phyloP scores from a whole-genome alignment of 768 basidiomycete genomes.

The Jaapia argillacea region DNA sequence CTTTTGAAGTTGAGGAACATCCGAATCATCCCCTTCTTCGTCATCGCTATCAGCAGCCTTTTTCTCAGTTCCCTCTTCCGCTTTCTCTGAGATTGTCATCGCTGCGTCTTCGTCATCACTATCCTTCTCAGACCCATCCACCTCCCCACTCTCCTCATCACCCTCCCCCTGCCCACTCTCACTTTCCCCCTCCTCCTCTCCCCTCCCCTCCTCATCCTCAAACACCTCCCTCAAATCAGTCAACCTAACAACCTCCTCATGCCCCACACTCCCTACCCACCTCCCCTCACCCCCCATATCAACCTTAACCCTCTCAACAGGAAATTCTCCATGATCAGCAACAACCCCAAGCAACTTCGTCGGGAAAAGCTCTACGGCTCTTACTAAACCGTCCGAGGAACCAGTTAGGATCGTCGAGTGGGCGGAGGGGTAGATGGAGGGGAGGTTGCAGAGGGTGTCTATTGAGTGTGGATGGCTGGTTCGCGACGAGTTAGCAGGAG shows the following conservation, averaged over 20 bases:
- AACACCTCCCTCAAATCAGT: conserved; percentile 80
- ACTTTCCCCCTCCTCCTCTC: conserved; percentile 23
- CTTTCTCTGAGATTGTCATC: background rate
- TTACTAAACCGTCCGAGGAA: conserved; percentile 81
- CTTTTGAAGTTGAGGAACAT: conserved; percentile 21
- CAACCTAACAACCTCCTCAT: conserved; percentile 78
- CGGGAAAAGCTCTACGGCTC: conserved; percentile 81
- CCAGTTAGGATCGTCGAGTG: conserved; percentile 72
- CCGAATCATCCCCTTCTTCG: conserved; percentile 14
- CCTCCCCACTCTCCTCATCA: conserved; percentile 17
- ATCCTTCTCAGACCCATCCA: conserved; percentile 15
- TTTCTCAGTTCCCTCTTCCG: conserved; percentile 14
- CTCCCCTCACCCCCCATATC: conserved; percentile 46
- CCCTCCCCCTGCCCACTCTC: conserved; percentile 21
- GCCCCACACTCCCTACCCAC: conserved; percentile 92
- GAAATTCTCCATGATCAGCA: conserved; percentile 86
- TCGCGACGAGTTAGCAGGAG: conserved; percentile 2
- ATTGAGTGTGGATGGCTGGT: conserved; percentile 88
- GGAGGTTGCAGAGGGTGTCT: conserved; percentile 74
- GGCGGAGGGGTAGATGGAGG: conserved; percentile 47
- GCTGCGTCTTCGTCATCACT: conserved; percentile 14
- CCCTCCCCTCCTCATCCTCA: conserved; percentile 36
- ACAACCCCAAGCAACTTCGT: conserved; percentile 87
- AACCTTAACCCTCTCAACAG: conserved; percentile 78
- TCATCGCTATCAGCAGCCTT: conserved; percentile 18